Evolutionary conservation across 192 early-diverging fungal genomes (phyloP), one percentile per base, ranked within the genome.

Genomic region (Linnemannia exigua): DNA sequence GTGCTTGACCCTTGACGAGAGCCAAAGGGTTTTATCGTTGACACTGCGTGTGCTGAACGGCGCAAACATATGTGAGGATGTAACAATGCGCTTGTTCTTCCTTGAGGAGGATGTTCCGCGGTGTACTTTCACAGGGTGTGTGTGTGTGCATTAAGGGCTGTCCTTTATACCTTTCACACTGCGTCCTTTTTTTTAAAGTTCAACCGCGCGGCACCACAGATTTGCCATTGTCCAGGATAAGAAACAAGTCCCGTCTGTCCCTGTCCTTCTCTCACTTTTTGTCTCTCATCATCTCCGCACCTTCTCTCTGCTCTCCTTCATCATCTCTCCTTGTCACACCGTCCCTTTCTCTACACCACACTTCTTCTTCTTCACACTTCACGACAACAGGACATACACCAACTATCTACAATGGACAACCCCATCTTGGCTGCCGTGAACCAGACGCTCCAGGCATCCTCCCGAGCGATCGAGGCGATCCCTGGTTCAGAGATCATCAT

Each of bases 401-500:
- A 67, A 11, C 38, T 17, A 66, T 5, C 68, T n/a, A 77, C 36
- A 66, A 87, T 86, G 79, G 88, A 86, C 50, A 86, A 84, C 58
- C 89, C 88, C 28, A 73, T 89, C 71, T 76, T 89, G 31, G 69
- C 79, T 17, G 85, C 88, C 58, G 84, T 90, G 70, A 90, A 89
- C 72, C 87, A 88, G 44, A 91, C 90, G 12, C 74, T 91, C 46
- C 61, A 75, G 61, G 81, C 89, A 14, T 70, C 90, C 25, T 87
- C 84, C 50, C 77, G 84, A 20, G 68, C 80, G 15, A 66, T 91
- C 0, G 69, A 87, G 48, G 72, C 89, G 19, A 90, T 95, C 71
- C 96, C 96, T 15, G 96, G 96, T 8, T 95, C 94, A 50, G 89
- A 88, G n/a, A 92, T 97, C 74, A 91, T 93, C 5, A 89, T 94